Percentiles rank a stretch among this genome's conserved stretches.
Conservation (phyloP, 345 rosid genomes). For the Adansonia digitata region DNA sequence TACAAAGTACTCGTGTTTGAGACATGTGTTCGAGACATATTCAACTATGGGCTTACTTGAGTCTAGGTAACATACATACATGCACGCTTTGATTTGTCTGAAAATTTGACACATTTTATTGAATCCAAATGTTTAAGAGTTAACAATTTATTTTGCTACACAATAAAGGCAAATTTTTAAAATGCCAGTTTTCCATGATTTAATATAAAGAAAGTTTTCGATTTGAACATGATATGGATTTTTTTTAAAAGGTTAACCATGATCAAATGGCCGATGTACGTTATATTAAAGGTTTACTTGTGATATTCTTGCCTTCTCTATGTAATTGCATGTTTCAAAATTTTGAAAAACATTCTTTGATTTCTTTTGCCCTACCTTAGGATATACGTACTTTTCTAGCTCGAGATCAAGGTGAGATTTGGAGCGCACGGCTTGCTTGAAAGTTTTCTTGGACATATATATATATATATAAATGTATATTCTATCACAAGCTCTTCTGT, state of each 20-base stretch:
- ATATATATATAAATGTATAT: neutral
- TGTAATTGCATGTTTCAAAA: neutral
- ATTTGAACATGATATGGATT: no score
- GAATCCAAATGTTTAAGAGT: no score
- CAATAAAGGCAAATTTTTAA: neutral
- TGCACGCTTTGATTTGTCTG: no score
- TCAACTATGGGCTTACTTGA: no score
- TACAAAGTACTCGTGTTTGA: no score
- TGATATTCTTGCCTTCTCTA: conserved; percentile 3
- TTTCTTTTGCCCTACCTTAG: neutral
- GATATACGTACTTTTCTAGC: neutral
- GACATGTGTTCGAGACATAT: no score
- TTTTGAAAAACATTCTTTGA: neutral
- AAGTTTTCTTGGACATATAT: neutral
- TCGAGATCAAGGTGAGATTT: neutral
- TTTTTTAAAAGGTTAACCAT: no score
- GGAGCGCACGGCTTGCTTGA: neutral
- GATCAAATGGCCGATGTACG: no score
- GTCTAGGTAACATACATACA: no score
- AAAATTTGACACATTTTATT: neutral
- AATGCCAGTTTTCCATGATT: neutral
- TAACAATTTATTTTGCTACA: neutral
- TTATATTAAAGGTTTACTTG: no score
- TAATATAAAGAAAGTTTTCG: no score
- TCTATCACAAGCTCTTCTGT: conserved; percentile 24